Evolutionary conservation across 202 grass and related monocot genomes (phyloP).

Genomic region (Schoenoplectus triqueter): DNA sequence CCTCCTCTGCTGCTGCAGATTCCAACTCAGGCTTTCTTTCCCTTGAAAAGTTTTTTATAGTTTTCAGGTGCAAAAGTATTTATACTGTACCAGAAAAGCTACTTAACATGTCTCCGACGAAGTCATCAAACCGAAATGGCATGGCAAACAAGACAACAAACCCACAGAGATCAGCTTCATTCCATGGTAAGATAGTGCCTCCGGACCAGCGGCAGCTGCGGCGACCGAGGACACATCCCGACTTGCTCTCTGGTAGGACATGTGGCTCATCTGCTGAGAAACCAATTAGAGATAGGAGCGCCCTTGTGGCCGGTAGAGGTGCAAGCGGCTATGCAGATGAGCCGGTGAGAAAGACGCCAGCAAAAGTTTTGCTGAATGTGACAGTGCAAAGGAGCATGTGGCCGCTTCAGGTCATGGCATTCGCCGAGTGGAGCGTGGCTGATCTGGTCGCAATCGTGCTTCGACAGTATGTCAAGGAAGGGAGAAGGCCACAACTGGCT

Average conservation of each 20-base stretch:
- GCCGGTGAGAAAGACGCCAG: conserved; percentile 47
- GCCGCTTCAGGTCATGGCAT: conserved; percentile 84
- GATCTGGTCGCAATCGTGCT: conserved; percentile 67
- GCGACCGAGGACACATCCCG: conserved; percentile 71
- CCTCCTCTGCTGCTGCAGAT: background rate
- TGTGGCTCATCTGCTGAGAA: conserved; percentile 20
- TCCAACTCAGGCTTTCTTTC: background rate
- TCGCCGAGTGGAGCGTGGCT: conserved; percentile 64
- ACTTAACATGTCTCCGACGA: background rate
- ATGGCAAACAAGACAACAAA: conserved; percentile 24
- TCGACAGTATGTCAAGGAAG: conserved; percentile 69
- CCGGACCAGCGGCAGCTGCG: conserved; percentile 39
- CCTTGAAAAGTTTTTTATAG: background rate
- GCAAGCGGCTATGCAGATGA: background rate
- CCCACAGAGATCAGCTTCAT: conserved; percentile 58
- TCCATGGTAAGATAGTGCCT: conserved; percentile 56
- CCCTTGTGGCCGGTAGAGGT: background rate
- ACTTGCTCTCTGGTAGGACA: conserved; percentile 54
- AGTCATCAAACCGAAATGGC: background rate
- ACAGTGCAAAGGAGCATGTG: conserved; percentile 75
- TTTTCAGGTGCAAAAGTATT: background rate
- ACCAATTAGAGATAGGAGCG: conserved; percentile 22
- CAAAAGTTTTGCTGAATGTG: conserved; percentile 79
- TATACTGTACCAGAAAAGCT: background rate
- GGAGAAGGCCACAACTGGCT: conserved; percentile 54